Evolutionary conservation across 1,284 basidiomycete species (phyloP), one percentile per base, ranked within the genome.

Genomic region (Trichosporon sp.): DNA sequence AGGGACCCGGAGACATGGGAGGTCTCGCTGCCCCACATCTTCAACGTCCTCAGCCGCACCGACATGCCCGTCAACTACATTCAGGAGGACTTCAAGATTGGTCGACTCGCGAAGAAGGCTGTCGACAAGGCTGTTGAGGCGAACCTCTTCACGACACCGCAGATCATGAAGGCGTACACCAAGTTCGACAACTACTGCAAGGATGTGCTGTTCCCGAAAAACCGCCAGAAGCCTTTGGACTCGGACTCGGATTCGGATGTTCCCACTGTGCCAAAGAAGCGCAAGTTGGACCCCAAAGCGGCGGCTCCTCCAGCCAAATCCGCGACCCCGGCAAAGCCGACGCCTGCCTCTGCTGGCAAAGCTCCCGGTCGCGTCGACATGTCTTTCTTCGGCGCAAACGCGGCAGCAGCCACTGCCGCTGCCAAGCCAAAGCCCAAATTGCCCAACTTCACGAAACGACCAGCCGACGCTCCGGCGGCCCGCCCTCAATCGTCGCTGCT

Each of bases 31-130:
- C 62, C 61, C 0, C 65, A 61, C 10, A 29, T 73, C 2, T 23
- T 73, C 34, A 29, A 31, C 64, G 52, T 76, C 10, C 66, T 78
- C 5, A 60, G 73, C 1, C 69, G 70, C 52, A 78, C 74, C 4
- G 72, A 76, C 36, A 76, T 78, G 69, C 65, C 74, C 0, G 56
- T 71, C 11, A 66, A 77, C 60, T 66, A 62, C 46, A 64, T 75
- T 19, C 40, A 54, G 49, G 49, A 57, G 8, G 68, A 76, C 1
- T 60, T 61, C 25, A 70, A 68, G 32, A 65, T 78, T 10, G 68
- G 54, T 19, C 71, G 46, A 27, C 16, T 63, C 5, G 67, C 68
- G 23, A 68, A 62, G 40, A 19, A 14, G 21, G 40, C 73, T 9
- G 40, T 37, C 11, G 54, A 65, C 19, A 57, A 63, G 25, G 70